phyloP scores from a whole-genome alignment of 2,329 filamentous ascomycete species.

The Arthrobotrys entomopaga region DNA sequence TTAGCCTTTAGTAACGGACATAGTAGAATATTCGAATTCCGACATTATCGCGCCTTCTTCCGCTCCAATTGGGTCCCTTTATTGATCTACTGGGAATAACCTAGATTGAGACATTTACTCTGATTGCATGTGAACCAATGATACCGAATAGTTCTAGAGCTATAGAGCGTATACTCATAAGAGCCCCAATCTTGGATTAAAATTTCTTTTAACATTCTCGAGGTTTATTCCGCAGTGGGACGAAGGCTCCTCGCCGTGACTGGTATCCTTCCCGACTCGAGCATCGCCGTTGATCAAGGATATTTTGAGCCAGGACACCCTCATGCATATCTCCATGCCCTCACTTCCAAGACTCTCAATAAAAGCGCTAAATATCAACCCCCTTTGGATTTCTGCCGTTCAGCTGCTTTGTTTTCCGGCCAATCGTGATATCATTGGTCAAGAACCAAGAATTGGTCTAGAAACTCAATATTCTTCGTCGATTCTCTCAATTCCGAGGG shows the following conservation, averaged over 20 bases:
- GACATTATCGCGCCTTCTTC: conserved; percentile 39
- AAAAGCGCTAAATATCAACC: conserved; percentile 51
- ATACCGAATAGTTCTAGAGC: conserved; percentile 11
- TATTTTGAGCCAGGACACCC: conserved; percentile 24
- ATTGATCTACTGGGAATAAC: conserved; percentile 36
- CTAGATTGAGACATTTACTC: conserved; percentile 33
- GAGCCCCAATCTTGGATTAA: conserved; percentile 20
- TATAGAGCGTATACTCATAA: conserved; percentile 24
- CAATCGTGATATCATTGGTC: conserved; percentile 34
- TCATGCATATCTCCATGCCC: conserved; percentile 20
- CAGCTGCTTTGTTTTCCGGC: conserved; percentile 24
- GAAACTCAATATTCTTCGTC: conserved; percentile 27
- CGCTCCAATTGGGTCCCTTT: conserved; percentile 41
- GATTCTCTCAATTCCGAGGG: conserved; percentile 17
- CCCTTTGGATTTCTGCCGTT: conserved; percentile 17
- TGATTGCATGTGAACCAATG: conserved; percentile 41
- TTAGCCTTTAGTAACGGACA: conserved; percentile 31
- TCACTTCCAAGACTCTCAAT: conserved; percentile 23
- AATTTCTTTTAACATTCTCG: conserved; percentile 2
- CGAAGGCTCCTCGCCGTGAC: background rate
- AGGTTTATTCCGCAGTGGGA: conserved; percentile 3
- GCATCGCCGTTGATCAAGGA: conserved; percentile 20
- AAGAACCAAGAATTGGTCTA: background rate
- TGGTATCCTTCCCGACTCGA: conserved; percentile 10
- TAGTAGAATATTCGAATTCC: conserved; percentile 44